A percentile compares a stretch with the other conserved stretches of the same genome.
These are phyloP conservation scores for Mycena kentingensis DNA, from an alignment of 768 basidiomycete species.

Conservation along the genomic window DNA sequence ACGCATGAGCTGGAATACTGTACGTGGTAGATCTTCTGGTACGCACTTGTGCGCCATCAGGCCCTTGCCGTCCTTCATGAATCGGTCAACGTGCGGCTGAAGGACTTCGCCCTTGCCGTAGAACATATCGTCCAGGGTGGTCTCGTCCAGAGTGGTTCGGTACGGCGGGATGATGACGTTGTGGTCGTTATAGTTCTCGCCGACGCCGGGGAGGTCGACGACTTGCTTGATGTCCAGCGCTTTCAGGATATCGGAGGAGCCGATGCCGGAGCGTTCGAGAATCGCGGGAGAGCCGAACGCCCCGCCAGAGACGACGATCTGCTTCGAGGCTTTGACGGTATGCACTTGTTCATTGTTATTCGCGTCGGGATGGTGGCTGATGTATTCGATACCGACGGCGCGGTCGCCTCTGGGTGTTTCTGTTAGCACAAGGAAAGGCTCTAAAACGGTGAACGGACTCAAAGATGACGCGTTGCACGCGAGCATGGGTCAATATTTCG, in stretches of 20 bases:
- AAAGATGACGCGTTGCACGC: constrained; percentile 51
- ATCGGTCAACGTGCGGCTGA: constrained; percentile 31
- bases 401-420: constrained; percentile 36
- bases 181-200: constrained; percentile 65
- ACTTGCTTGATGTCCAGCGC: constrained; percentile 48
- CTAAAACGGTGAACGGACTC: constrained; percentile 41
- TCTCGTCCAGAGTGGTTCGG: constrained; percentile 44
- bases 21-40: neutral
- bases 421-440: no score
- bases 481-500: constrained; percentile 39
- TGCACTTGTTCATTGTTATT: constrained; percentile 26
- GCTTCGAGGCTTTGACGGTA: constrained; percentile 37
- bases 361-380: no score
- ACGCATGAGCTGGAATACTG: neutral
- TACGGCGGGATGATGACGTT: constrained; percentile 41
- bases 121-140: constrained; percentile 52
- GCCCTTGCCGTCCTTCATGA: constrained; percentile 42
- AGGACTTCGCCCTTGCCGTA: constrained; percentile 40
- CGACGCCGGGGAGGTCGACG: constrained; percentile 75
- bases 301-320: constrained; percentile 54
- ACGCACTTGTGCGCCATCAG: constrained; percentile 57
- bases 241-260: constrained; percentile 49
- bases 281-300: constrained; percentile 60
- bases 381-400: constrained; percentile 56
- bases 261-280: constrained; percentile 71